These are phyloP conservation scores for Penicillium odoratum DNA, from an alignment of 495 filamentous ascomycete species.

Conservation along the genomic window DNA sequence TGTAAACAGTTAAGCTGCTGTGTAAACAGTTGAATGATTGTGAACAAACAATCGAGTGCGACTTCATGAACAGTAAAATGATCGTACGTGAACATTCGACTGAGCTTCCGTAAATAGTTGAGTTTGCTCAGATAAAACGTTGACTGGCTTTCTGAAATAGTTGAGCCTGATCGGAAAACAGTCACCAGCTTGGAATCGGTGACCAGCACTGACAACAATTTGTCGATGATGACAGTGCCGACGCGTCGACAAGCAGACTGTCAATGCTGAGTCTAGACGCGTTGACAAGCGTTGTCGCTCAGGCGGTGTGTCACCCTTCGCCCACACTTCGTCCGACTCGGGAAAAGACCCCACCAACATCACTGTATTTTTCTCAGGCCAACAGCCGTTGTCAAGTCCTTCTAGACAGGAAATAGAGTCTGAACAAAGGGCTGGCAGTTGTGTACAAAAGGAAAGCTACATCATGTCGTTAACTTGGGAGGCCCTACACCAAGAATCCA, in stretches of 20 bases:
- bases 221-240: not conserved
- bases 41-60: not conserved
- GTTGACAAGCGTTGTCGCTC: not conserved
- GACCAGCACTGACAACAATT: slow-evolving; percentile 1
- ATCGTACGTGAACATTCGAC: too few species aligned
- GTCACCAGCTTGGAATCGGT: not conserved
- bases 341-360: slow-evolving; percentile 3
- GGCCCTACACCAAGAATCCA: slow-evolving; percentile 2
- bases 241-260: slow-evolving; percentile 2
- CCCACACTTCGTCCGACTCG: not conserved
- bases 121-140: too few species aligned
- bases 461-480: not conserved
- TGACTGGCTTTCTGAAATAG: too few species aligned
- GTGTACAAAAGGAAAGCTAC: not conserved
- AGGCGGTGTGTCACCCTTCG: slow-evolving; percentile 3
- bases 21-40: not conserved
- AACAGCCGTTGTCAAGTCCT: slow-evolving; percentile 3
- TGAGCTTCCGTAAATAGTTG: too few species aligned
- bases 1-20: too few species aligned
- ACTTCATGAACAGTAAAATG: not conserved
- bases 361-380: slow-evolving; percentile 2
- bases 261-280: slow-evolving; percentile 5
- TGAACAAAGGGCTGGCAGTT: not conserved
- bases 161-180: too few species aligned
- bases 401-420: not conserved